Base-by-base conservation (phyloP, 495 filamentous ascomycete species). In the Geoglossum glabrum region DNA sequence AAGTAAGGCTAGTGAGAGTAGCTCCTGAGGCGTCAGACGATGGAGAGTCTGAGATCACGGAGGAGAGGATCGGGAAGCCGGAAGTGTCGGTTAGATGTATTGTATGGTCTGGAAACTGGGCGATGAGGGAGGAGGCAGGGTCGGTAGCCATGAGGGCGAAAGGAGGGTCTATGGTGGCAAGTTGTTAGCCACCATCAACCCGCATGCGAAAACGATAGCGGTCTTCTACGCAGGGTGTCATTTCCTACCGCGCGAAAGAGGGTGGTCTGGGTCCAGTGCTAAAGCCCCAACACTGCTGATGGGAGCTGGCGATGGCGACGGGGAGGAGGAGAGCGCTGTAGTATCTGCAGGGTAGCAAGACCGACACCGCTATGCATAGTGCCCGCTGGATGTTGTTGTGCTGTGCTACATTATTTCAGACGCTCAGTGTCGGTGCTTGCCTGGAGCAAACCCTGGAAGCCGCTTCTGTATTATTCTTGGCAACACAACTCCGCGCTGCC, bases 21-120 rank as follows among this genome's bases (percentile, higher is more conserved):
- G 25, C 26, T 17, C 15, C n/a, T 0, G 36, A 13, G 28, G 51
- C n/a, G 23, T 7, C 13, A 21, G 57, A 6, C 30, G 55, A 52
- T 21, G 38, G 31, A 38, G 30, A 21, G 6, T 58, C 45, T 51
- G 56, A 28, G 38, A 15, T 58, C 26, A 40, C 19, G 2, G 56
- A 58, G 23, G 56, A 58, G 36, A 58, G 36, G 43, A 58, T 49
- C 19, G 56, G 56, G 21, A 58, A 23, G 5, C 21, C 47, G 17
- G 27, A 17, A 11, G 45, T 55, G 31, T 59, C 57, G 47, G 57
- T 33, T 25, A 59, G 45, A 27, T 59, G 57, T 21, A 59, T 31
- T 40, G n/a, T 40, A 8, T 52, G 57, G n/a, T 46, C 19, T 21
- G 57, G 57, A 26, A 52, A 50, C 17, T 46, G 43, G 10, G 46